Base-by-base conservation (phyloP, 306 rosid species). In the Cajanus cajan region DNA sequence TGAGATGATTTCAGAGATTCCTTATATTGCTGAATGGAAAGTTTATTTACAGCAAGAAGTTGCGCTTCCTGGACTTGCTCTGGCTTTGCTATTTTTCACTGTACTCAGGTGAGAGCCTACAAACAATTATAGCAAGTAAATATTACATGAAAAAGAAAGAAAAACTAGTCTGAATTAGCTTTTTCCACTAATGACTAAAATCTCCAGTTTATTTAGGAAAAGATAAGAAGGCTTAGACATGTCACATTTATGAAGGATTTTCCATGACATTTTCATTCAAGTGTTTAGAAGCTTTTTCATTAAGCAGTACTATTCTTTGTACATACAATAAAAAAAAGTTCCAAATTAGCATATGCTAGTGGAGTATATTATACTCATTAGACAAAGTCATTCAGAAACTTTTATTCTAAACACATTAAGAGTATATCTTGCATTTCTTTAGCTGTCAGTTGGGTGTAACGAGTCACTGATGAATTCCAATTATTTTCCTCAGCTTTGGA, bases 61-160 rank as follows among this genome's bases (percentile, higher is more conserved):
- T 58, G 87, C 84, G 8, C 89, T 92, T n/a, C 91, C 97, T 39
- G 98, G 98, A 80, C 18, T 90, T 43, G 90, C 98, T 75, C 84
- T 94, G 41, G 93, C 97, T 69, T 78, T 94, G 85, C 57, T 94
- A 45, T 94, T 36, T 82, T 89, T 94, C 85, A 92, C 97, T 16
- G 98, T 92, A 18, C 95, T 95, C 61, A 92, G 98, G 98, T 94
- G 47, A 86, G 36, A 36, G 8, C 59, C 55, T 52, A 50, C 44
- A 2, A 31, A 78, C 10, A 67, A 39, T 13, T 19, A 15, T 15
- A 37, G 44, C 47, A 64, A 43, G 69, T 18, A 67, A 57, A 57
- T 36, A 36, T 76, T 50, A 10, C 78, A 18, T 57, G 52, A 25
- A 52, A 8, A 65, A 9, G 13, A 45, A 50, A 14, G 0, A 15